These are phyloP conservation scores for Phytophthora crassamura DNA, from an alignment of 352 stramenopile species.

Conservation along the genomic window DNA sequence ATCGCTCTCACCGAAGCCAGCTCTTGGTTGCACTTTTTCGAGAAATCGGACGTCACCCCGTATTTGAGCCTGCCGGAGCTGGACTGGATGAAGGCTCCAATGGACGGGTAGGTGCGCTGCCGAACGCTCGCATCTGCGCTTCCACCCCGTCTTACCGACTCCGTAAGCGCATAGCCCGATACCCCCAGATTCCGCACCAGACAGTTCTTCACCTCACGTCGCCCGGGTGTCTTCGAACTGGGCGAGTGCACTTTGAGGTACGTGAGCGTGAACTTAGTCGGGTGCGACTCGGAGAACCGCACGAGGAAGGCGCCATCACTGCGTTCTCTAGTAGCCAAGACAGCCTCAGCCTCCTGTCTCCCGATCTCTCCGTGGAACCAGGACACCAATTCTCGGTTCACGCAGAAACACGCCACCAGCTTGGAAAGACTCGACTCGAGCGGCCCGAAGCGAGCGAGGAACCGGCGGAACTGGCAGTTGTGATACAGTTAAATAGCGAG, in stretches of 20 bases:
- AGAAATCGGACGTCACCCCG: conserved; percentile 60
- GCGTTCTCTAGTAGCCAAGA: conserved; percentile 35
- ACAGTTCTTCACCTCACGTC: conserved; percentile 75
- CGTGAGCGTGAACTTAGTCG: conserved; percentile 77
- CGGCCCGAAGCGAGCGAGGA: conserved; percentile 77
- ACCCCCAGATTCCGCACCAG: conserved; percentile 67
- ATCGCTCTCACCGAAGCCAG: conserved; percentile 45
- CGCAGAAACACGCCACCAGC: conserved; percentile 66
- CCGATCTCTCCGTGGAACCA: conserved; percentile 81
- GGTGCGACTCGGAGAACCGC: conserved; percentile 82
- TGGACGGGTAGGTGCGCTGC: conserved; percentile 61
- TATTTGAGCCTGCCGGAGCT: conserved; percentile 65
- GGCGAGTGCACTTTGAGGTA: conserved; percentile 75
- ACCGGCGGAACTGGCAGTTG: conserved; percentile 57
- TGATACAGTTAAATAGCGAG: conserved; percentile 5
- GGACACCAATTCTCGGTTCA: conserved; percentile 62
- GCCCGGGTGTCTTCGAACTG: conserved; percentile 36
- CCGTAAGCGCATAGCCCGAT: conserved; percentile 57
- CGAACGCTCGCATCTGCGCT: conserved; percentile 18
- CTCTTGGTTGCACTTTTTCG: conserved; percentile 65
- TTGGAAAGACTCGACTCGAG: conserved; percentile 63
- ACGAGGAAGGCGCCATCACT: conserved; percentile 79
- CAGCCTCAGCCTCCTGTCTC: conserved; percentile 51
- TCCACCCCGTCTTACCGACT: conserved; percentile 38
- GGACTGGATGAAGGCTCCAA: conserved; percentile 68